Evolutionary conservation across 108 stramenopile genomes (phyloP).

Genomic region (Halocafeteria seosinensis): DNA sequence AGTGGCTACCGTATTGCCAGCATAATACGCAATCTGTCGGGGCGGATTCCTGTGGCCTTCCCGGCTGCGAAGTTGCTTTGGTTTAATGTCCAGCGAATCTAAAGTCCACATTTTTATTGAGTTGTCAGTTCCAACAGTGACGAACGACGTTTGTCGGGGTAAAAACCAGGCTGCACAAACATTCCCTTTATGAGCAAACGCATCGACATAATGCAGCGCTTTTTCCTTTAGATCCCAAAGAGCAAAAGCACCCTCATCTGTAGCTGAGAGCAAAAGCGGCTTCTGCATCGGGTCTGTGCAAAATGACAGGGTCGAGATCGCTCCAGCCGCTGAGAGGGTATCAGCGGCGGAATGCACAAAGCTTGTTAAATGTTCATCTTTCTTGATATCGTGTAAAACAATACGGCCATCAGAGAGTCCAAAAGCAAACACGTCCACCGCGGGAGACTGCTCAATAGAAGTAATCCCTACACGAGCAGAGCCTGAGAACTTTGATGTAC

Average conservation of each 20-base stretch:
- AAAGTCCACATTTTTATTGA: constrained; percentile 26
- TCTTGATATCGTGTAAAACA: constrained; percentile 14
- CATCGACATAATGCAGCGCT: constrained; percentile 5
- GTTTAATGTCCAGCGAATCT: constrained; percentile 25
- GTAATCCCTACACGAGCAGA: not conserved
- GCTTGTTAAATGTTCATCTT: not conserved
- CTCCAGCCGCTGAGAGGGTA: not conserved
- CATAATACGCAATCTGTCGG: constrained; percentile 16
- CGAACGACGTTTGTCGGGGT: constrained; percentile 22
- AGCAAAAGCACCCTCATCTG: constrained; percentile 16
- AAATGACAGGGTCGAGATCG: constrained; percentile 21
- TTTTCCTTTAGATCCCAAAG: constrained; percentile 37
- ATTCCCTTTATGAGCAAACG: constrained; percentile 1
- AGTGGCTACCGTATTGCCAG: constrained; percentile 23
- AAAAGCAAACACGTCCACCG: constrained; percentile 33
- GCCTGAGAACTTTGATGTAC: not conserved
- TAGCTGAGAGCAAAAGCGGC: constrained; percentile 24
- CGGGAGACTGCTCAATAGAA: constrained; percentile 16
- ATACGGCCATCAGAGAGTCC: constrained; percentile 27
- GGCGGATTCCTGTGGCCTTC: constrained; percentile 13
- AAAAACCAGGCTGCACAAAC: not conserved
- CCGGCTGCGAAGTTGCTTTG: constrained; percentile 18
- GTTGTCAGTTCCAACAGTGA: constrained; percentile 28
- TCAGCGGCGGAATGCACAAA: constrained; percentile 3
- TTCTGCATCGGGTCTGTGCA: constrained; percentile 10